phyloP scores from a whole-genome alignment of 805 yeast genomes.

The Barnettozyma californica region DNA sequence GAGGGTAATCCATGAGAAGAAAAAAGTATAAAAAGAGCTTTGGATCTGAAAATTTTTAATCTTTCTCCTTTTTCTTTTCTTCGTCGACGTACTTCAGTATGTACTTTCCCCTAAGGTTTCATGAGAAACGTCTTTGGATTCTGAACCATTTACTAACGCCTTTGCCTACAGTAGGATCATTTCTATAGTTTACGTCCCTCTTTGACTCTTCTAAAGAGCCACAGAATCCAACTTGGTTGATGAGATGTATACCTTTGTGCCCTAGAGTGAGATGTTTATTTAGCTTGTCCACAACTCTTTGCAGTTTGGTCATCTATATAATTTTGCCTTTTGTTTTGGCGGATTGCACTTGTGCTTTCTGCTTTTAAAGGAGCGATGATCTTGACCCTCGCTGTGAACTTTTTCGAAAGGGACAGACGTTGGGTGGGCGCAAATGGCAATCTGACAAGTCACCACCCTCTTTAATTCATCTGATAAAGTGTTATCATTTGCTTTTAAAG shows the following conservation, averaged over 20 bases:
- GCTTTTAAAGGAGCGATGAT: slow-evolving; percentile 93
- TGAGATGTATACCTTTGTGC: slow-evolving; percentile 89
- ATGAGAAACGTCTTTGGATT: too few relatives aligned
- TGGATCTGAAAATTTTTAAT: not conserved
- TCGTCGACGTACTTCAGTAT: slow-evolving; percentile 96
- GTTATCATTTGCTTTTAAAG: not conserved
- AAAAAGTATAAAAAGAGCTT: not conserved
- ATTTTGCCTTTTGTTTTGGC: slow-evolving; percentile 31
- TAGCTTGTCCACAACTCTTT: slow-evolving; percentile 84
- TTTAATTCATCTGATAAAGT: not conserved
- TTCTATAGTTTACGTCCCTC: slow-evolving; percentile 99
- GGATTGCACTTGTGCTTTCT: slow-evolving; percentile 10
- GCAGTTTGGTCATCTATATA: slow-evolving; percentile 82
- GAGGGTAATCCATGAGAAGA: not conserved
- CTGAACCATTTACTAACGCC: slow-evolving; percentile 33
- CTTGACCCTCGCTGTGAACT: slow-evolving; percentile 76
- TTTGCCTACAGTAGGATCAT: slow-evolving; percentile 78
- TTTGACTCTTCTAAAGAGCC: slow-evolving; percentile 98
- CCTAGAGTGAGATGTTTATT: slow-evolving; percentile 78
- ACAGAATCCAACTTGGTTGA: slow-evolving; percentile 99
- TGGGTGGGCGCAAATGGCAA: slow-evolving; percentile 4
- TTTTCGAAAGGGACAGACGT: slow-evolving; percentile 3
- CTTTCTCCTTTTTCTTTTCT: slow-evolving; percentile 43
- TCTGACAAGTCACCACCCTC: not conserved
- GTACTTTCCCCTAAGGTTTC: slow-evolving; percentile 29